Conservation (phyloP, 202 grass and related monocot species). For the Brachypodium distachyon region DNA sequence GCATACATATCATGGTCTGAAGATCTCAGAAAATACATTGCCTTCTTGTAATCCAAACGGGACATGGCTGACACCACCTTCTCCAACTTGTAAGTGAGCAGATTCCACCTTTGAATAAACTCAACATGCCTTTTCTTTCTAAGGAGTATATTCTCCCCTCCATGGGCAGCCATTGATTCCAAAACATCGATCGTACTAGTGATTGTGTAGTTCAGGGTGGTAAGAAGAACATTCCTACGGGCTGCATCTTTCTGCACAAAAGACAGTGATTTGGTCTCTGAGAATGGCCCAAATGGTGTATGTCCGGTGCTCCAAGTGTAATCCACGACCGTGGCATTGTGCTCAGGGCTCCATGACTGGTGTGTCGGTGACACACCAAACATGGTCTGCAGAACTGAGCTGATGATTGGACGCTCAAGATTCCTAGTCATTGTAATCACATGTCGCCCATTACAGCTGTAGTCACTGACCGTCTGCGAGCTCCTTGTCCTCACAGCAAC, state of each 20-base stretch:
- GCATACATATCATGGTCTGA: slow-evolving; percentile 89
- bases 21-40: slow-evolving; percentile 77
- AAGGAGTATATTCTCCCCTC: slow-evolving; percentile 69
- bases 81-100: slow-evolving; percentile 79
- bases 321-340: slow-evolving; percentile 62
- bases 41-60: slow-evolving; percentile 79
- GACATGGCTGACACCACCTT: slow-evolving; percentile 86
- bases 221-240: slow-evolving; percentile 80
- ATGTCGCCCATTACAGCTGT: slow-evolving; percentile 87
- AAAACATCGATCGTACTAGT: slow-evolving; percentile 53
- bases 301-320: slow-evolving; percentile 91
- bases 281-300: slow-evolving; percentile 87
- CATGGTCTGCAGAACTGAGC: slow-evolving; percentile 87
- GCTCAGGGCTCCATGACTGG: slow-evolving; percentile 65
- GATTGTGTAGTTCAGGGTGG: slow-evolving; percentile 80
- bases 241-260: slow-evolving; percentile 96
- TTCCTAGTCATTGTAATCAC: slow-evolving; percentile 72
- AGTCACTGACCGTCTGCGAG: slow-evolving; percentile 85
- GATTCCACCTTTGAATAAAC: slow-evolving; percentile 95
- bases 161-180: slow-evolving; percentile 71
- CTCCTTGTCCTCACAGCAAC: slow-evolving; percentile 86
- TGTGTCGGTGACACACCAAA: slow-evolving; percentile 88
- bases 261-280: slow-evolving; percentile 73
- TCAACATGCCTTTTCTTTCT: slow-evolving; percentile 75
- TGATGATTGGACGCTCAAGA: slow-evolving; percentile 69